A percentile compares a stretch with the other conserved stretches of the same genome.
These are phyloP conservation scores for Xylariales sp. DNA, from an alignment of 2,329 filamentous ascomycete species.

Conservation along the genomic window DNA sequence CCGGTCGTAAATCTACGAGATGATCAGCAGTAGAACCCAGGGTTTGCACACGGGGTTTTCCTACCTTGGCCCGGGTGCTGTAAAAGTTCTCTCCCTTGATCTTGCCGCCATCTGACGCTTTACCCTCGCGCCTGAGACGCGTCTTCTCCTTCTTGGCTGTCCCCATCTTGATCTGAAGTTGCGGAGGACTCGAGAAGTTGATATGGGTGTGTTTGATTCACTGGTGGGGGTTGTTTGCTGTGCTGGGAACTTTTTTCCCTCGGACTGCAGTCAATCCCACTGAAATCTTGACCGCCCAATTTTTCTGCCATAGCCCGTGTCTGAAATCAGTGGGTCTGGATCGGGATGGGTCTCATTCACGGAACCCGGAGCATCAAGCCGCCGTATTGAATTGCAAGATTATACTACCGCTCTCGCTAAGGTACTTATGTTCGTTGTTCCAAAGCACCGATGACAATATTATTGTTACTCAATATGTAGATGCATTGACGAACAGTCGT, in stretches of 20 bases:
- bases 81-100: constrained; percentile 99
- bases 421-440: no score
- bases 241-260: no score
- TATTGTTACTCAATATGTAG: no score
- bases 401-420: no score
- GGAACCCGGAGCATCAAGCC: constrained; percentile 6
- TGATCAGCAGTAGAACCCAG: no score
- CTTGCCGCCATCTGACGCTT: constrained; percentile 78
- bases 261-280: background rate
- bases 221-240: no score
- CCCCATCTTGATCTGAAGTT: constrained; percentile 58
- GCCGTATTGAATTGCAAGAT: constrained; percentile 5
- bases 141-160: constrained; percentile 85
- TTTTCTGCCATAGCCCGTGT: constrained; percentile 8
- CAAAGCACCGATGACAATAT: no score
- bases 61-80: constrained; percentile 40
- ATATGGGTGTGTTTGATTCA: background rate
- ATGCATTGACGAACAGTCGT: no score
- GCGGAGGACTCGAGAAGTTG: constrained; percentile 6
- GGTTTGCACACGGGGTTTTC: no score
- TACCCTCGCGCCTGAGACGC: constrained; percentile 80
- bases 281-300: constrained; percentile 12
- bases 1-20: constrained; percentile 83
- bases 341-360: no score
- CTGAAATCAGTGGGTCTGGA: background rate